Percentiles rank a stretch among this genome's conserved stretches.
Conservation (phyloP, 352 stramenopile genomes). For the Phytophthora tubulina region DNA sequence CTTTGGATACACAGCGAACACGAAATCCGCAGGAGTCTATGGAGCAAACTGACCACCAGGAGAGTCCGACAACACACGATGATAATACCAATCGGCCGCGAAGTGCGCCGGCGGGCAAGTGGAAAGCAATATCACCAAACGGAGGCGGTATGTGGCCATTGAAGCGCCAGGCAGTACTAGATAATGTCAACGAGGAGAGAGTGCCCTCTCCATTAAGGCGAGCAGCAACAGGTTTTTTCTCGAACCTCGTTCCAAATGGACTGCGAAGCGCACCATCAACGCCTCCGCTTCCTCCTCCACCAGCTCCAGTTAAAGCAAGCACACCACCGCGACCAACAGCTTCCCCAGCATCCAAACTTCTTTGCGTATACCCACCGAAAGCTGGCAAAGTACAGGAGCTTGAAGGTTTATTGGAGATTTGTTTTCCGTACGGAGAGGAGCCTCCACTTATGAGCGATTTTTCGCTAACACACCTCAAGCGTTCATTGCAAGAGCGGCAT, state of each 20-base stretch:
- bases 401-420: conserved; percentile 77
- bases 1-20: conserved; percentile 52
- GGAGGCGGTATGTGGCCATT: conserved; percentile 35
- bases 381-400: conserved; percentile 59
- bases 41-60: conserved; percentile 15
- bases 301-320: conserved; percentile 13
- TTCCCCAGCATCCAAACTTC: conserved; percentile 53
- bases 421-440: conserved; percentile 75
- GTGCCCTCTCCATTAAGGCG: conserved; percentile 31
- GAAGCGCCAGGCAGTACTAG: conserved; percentile 35
- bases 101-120: conserved; percentile 35
- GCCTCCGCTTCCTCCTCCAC: conserved; percentile 26
- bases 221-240: conserved; percentile 44
- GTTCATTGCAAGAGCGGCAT: conserved; percentile 73
- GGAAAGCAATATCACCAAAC: conserved; percentile 35
- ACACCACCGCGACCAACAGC: conserved; percentile 4
- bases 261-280: conserved; percentile 41
- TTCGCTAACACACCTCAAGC: conserved; percentile 59
- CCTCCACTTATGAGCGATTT: conserved; percentile 58
- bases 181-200: conserved; percentile 47
- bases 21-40: conserved; percentile 47
- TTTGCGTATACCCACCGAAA: conserved; percentile 59
- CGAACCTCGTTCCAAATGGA: conserved; percentile 47
- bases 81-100: conserved; percentile 17
- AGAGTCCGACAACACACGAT: conserved; percentile 34